Conservation (phyloP, 495 filamentous ascomycete genomes). For the Trichoderma orchidacearum region DNA sequence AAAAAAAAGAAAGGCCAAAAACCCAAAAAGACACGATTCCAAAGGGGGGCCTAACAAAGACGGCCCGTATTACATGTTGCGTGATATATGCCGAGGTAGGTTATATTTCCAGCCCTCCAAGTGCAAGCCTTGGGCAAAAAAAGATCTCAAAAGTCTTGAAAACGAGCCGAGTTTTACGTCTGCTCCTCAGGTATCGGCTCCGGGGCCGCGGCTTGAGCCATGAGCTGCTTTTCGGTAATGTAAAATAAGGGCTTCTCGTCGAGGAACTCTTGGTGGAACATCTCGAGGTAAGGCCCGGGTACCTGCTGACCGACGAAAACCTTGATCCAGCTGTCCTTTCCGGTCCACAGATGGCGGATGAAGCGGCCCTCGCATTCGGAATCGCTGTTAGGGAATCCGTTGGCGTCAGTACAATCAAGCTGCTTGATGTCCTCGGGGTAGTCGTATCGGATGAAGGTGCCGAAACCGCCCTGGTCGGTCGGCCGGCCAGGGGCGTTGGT, state of each 20-base stretch:
- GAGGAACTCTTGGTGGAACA: conserved; percentile 2
- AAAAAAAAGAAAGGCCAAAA: not conserved
- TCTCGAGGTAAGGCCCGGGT: not conserved
- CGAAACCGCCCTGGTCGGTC: conserved; percentile 27
- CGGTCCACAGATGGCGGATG: conserved; percentile 2
- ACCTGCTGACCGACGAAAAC: conserved; percentile 1
- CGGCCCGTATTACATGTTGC: not conserved
- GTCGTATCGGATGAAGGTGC: conserved; percentile 23
- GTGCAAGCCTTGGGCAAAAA: too few species aligned
- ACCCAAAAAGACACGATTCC: not conserved
- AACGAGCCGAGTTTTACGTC: too few species aligned
- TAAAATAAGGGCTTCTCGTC: not conserved
- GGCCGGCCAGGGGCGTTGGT: conserved; percentile 11
- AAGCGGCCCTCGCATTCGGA: not conserved
- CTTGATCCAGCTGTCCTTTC: conserved; percentile 4
- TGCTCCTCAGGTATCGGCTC: not conserved
- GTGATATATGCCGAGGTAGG: not conserved
- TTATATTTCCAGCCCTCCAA: not conserved
- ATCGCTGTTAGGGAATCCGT: conserved; percentile 4
- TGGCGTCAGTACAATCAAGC: conserved; percentile 25
- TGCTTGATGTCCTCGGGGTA: conserved; percentile 20
- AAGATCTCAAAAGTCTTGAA: too few species aligned
- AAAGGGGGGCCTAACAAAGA: not conserved
- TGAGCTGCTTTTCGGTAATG: conserved; percentile 3
- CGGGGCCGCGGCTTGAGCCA: not conserved